phyloP scores from a whole-genome alignment of 2,329 filamentous ascomycete species.

The Monosporascus sp. region DNA sequence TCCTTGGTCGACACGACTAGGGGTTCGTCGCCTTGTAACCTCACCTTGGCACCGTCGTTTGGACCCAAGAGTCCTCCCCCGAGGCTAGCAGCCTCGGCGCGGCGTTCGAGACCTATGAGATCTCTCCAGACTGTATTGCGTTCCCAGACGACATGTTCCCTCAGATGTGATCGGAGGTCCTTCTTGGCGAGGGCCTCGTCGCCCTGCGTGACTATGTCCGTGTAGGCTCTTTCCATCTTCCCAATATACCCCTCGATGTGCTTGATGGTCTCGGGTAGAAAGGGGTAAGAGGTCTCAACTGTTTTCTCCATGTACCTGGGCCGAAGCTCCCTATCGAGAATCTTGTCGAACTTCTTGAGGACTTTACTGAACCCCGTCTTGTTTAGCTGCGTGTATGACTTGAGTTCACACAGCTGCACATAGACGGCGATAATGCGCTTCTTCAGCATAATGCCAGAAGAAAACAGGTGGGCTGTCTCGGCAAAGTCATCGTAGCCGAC shows the following conservation, averaged over 20 bases:
- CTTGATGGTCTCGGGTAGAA: slow-evolving; percentile 66
- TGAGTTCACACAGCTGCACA: slow-evolving; percentile 88
- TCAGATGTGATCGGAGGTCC: slow-evolving; percentile 81
- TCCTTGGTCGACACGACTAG: slow-evolving; percentile 58
- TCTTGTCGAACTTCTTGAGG: slow-evolving; percentile 98
- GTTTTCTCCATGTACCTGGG: slow-evolving; percentile 66
- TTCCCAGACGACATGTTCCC: slow-evolving; percentile 98
- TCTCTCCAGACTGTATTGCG: slow-evolving; percentile 98
- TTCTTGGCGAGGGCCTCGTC: slow-evolving; percentile 72
- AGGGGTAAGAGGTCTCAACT: slow-evolving; percentile 77
- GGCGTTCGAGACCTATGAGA: slow-evolving; percentile 95
- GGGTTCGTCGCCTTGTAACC: slow-evolving; percentile 80
- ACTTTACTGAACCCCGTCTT: slow-evolving; percentile 95
- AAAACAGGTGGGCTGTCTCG: slow-evolving; percentile 64
- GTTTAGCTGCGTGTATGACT: slow-evolving; percentile 94
- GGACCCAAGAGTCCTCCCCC: slow-evolving; percentile 78
- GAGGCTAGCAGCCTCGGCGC: slow-evolving; percentile 88
- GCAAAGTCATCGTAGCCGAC: slow-evolving; percentile 70
- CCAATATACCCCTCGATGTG: slow-evolving; percentile 65
- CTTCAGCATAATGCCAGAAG: slow-evolving; percentile 78
- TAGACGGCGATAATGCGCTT: slow-evolving; percentile 84
- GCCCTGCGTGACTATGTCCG: slow-evolving; percentile 74
- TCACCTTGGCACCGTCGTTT: slow-evolving; percentile 60
- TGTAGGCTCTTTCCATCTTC: slow-evolving; percentile 74
- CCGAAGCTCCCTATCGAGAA: slow-evolving; percentile 75